These are phyloP conservation scores for Tetragonia tetragonoides DNA, from an alignment of 148 eudicot genomes.

Conservation along the genomic window DNA sequence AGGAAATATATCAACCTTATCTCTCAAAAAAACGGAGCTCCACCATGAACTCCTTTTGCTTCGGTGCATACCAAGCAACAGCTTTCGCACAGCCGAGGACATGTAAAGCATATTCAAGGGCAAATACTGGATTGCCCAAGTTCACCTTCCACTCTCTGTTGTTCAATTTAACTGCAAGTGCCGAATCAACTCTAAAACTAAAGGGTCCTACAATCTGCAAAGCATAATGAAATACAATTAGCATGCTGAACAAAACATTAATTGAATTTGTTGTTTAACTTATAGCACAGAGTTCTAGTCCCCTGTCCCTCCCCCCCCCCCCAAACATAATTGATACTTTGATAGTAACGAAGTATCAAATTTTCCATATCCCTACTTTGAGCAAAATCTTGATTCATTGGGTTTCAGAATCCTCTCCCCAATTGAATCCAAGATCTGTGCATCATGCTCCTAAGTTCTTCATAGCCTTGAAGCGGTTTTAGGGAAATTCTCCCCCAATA, in stretches of 20 bases:
- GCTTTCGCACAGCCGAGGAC: conserved; percentile 87
- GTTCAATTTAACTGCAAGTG: conserved; percentile 48
- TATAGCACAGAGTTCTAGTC: no score
- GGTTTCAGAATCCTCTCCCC: neutral
- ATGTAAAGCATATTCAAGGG: conserved; percentile 79
- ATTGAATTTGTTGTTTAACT: no score
- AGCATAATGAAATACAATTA: neutral
- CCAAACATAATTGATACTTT: no score
- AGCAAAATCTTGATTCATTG: neutral
- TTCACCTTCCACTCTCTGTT: conserved; percentile 39
- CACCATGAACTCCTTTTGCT: conserved; percentile 75
- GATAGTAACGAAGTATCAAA: no score
- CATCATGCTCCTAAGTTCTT: neutral
- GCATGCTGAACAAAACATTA: neutral
- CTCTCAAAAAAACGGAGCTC: conserved; percentile 84
- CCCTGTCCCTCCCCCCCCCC: no score
- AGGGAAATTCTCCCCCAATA: no score
- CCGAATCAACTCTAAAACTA: conserved; percentile 77
- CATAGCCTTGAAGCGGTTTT: neutral
- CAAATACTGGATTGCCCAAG: conserved; percentile 63
- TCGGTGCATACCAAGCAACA: conserved; percentile 84
- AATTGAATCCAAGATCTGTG: neutral
- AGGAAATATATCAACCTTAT: conserved; percentile 17
- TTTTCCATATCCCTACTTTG: no score
- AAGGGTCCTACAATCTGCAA: conserved; percentile 88